Evolutionary conservation across 1,284 basidiomycete species (phyloP), one percentile per base, ranked within the genome.

Genomic region (Vanrija sp.): DNA sequence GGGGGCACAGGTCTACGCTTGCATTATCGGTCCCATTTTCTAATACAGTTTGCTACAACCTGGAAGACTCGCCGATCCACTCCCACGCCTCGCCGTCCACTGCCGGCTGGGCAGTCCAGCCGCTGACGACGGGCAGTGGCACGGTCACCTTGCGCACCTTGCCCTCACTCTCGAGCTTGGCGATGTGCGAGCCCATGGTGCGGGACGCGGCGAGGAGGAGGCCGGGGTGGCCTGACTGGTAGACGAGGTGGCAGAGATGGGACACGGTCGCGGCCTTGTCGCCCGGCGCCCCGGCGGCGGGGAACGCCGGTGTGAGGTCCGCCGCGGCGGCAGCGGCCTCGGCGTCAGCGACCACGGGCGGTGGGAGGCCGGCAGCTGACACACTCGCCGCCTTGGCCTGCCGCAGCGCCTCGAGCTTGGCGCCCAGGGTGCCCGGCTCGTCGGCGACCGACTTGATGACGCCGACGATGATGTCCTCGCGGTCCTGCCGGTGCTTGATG

Each of bases 401-500:
- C 25, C 60, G 52, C 45, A 58, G 52, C 40, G 25, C 53, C 38
- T 63, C 58, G 26, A 63, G 50, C 51, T 46, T 52, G 8, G 12
- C 10, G 5, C 62, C 62, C 6, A 64, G 51, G 15, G 47, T 52
- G 3, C 54, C 57, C 0, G 57, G 57, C 40, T 43, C 42, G 15
- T 38, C 38, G 18, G 52, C 23, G 34, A 61, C 46, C 4, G 44
- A 14, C 38, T 60, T 38, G 21, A 74, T 57, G 14, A 67, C 56
- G 3, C 26, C 38, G 19, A 69, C 34, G 38, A 98, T 85, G 76
- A 95, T 87, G 16, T 80, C 78, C 71, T 97, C 94, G 40, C 94
- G 82, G 60, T 90, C 84, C 54, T 87, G 79, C 9, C 94, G 83
- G 71, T 98, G 93, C 47, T 82, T 75, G 58, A 93, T 86, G 71